Percentiles rank a stretch among this genome's conserved stretches.
Evolutionary conservation across 2,329 filamentous ascomycete genomes (phyloP).

Genomic region (Tolypocladium album): DNA sequence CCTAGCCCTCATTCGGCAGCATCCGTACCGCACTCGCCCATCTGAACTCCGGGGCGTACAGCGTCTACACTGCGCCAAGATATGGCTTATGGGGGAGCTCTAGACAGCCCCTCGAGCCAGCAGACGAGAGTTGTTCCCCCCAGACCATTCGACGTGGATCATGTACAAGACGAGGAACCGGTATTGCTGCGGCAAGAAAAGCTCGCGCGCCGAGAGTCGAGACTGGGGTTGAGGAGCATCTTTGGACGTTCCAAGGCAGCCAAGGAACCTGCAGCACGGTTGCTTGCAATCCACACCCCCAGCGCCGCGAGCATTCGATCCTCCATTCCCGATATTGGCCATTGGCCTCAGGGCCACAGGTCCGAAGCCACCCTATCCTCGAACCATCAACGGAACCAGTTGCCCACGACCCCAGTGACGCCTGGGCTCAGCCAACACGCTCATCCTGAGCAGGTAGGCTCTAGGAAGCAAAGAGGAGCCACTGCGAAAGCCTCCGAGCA

Average conservation of each 20-base stretch:
- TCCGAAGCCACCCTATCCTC: slow-evolving; percentile 8
- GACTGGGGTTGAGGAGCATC: slow-evolving; percentile 37
- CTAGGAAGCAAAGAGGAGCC: slow-evolving; percentile 4
- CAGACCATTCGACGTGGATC: background rate
- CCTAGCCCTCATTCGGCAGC: background rate
- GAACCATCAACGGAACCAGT: slow-evolving; percentile 24
- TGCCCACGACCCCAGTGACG: slow-evolving; percentile 11
- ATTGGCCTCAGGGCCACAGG: slow-evolving; percentile 27
- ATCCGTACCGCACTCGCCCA: background rate
- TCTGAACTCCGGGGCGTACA: background rate
- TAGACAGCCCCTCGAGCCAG: background rate
- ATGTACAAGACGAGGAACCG: background rate
- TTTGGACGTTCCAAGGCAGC: slow-evolving; percentile 34
- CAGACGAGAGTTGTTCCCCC: background rate
- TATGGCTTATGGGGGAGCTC: background rate
- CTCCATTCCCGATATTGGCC: slow-evolving; percentile 33
- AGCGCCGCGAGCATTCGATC: slow-evolving; percentile 29
- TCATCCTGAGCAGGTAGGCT: slow-evolving; percentile 3
- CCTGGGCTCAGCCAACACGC: slow-evolving; percentile 5
- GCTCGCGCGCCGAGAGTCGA: slow-evolving; percentile 37
- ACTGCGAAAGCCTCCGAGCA: slow-evolving; percentile 9
- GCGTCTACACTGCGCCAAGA: background rate
- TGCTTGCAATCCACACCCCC: slow-evolving; percentile 17
- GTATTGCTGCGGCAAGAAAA: slow-evolving; percentile 17
- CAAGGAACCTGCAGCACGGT: slow-evolving; percentile 21